These are phyloP conservation scores for Rhizopogon vesiculosus DNA, from an alignment of 768 basidiomycete species.

Conservation along the genomic window DNA sequence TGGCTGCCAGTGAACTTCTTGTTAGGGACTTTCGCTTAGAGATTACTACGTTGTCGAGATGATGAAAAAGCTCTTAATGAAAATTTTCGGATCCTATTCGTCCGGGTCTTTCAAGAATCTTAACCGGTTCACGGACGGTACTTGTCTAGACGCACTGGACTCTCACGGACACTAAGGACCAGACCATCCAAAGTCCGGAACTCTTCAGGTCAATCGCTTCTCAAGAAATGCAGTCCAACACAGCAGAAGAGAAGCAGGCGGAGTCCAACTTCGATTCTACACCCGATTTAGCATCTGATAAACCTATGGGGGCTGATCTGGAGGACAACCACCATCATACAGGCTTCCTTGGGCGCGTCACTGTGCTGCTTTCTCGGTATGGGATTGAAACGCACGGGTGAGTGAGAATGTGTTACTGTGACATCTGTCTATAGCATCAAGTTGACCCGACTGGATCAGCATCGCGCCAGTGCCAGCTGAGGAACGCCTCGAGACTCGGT, in stretches of 20 bases:
- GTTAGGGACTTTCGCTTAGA: too few species aligned
- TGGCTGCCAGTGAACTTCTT: too few species aligned
- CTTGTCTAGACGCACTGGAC: too few species aligned
- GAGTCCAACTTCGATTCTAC: neutral
- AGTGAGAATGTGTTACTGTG: slow-evolving; percentile 1
- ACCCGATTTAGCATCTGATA: neutral
- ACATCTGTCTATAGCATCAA: neutral
- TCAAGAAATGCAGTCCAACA: neutral
- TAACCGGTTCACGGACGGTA: too few species aligned
- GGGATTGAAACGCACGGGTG: slow-evolving; percentile 41
- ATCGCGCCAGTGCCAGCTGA: slow-evolving; percentile 34
- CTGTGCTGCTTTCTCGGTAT: slow-evolving; percentile 26
- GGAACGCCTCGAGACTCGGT: slow-evolving; percentile 33
- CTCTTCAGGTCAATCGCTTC: neutral
- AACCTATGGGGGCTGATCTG: neutral
- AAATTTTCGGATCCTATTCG: too few species aligned
- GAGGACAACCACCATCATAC: neutral
- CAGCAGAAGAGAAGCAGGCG: neutral
- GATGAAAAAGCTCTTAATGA: too few species aligned
- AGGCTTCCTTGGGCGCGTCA: slow-evolving; percentile 15
- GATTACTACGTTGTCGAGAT: too few species aligned
- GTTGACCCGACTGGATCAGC: slow-evolving; percentile 12
- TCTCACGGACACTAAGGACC: too few species aligned
- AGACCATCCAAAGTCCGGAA: too few species aligned
- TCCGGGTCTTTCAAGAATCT: too few species aligned